phyloP scores from a whole-genome alignment of 1,284 basidiomycete species.

The Pseudozyma thailandica region DNA sequence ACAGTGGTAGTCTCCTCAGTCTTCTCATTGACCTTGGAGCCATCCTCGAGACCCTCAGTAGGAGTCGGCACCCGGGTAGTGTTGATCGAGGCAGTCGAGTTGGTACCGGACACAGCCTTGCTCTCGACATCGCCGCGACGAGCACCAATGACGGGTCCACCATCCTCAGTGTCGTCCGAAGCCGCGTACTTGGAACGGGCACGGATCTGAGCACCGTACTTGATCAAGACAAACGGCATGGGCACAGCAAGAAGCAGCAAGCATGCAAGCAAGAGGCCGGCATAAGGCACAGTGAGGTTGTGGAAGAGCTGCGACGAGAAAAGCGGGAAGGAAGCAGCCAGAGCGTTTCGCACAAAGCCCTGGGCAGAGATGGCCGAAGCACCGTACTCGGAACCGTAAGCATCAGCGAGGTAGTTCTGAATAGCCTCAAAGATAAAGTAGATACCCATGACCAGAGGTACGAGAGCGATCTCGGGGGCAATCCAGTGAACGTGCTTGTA shows the following conservation, averaged over 20 bases:
- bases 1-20: background rate
- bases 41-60: constrained; percentile 20
- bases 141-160: constrained; percentile 45
- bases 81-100: constrained; percentile 23
- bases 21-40: constrained; percentile 24
- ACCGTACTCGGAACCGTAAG: constrained; percentile 50
- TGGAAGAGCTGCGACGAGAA: constrained; percentile 61
- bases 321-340: constrained; percentile 53
- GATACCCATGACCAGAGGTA: constrained; percentile 57
- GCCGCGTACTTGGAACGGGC: constrained; percentile 56
- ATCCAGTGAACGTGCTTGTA: constrained; percentile 60
- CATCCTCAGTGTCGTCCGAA: constrained; percentile 34
- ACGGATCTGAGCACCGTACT: constrained; percentile 54
- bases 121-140: constrained; percentile 35
- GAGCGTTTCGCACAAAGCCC: constrained; percentile 54
- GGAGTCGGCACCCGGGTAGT: constrained; percentile 32
- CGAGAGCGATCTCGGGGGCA: constrained; percentile 53
- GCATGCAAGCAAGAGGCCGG: constrained; percentile 51
- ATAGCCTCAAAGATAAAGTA: constrained; percentile 58
- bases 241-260: constrained; percentile 50
- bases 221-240: constrained; percentile 55
- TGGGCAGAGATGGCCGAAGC: constrained; percentile 55
- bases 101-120: constrained; percentile 21
- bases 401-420: constrained; percentile 52
- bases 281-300: constrained; percentile 49